Base-by-base conservation (phyloP, 2,329 filamentous ascomycete species). In the Verticillium albo-atrum region DNA sequence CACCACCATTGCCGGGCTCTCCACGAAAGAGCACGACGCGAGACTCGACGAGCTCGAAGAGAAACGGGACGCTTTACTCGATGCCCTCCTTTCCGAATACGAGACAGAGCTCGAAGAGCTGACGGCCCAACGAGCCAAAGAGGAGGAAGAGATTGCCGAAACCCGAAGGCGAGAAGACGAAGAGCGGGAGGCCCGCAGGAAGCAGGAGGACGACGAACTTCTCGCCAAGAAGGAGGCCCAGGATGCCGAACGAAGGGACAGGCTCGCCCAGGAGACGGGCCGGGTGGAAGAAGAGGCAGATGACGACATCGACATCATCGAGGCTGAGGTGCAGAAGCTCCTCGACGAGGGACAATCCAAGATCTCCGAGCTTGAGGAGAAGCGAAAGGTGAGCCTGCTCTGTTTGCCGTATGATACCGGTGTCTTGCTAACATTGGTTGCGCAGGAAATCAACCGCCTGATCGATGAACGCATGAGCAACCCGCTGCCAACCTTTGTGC, bases 401-500 rank as follows among this genome's bases (percentile, higher is more conserved):
- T 20, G n/a, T 20, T 20, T 12, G 42, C 42, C 20, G 0, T 20
- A 5, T 15, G 32, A n/a, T 27, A 17, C 3, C 5, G 30, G 10
- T 20, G 23, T 55, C n/a, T 4, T 4, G 56, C 62, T 62, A 27
- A 60, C 53, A 17, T 17, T 37, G 3, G 15, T 6, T 5, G 17
- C 17, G n/a, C 23, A 78, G 75, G 75, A 79, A 63, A 68, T 79
- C 60, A 78, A 78, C 57, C 74, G 70, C 23, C 67, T 72, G 47
- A 75, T 79, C 42, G 77, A 79, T 34, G 76, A 78, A 58, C 70
- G 76, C 60, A 64, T 79, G 32, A 69, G 70, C 57, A 56, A 63
- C 23, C 68, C 74, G 3, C 56, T 76, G 42, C 72, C 73, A 1
- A 55, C 68, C 2, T 55, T 67, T 1, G 70, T 70, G 14, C 66